Evolutionary conservation across 1,284 basidiomycete genomes (phyloP).

Genomic region (Meripilus lineatus): DNA sequence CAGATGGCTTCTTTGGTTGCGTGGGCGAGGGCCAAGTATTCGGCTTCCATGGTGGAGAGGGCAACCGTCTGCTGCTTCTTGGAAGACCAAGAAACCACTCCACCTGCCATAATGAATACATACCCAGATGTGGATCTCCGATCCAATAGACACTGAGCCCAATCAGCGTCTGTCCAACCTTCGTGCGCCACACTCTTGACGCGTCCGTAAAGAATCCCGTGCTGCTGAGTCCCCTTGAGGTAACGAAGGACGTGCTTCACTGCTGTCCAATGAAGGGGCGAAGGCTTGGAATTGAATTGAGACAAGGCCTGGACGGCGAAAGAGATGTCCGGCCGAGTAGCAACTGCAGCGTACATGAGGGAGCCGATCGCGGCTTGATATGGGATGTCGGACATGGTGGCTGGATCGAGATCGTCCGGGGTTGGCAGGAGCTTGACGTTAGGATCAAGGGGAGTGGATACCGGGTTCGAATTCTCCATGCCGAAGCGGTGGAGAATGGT

Average conservation of each 20-base stretch:
- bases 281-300: conserved; percentile 13
- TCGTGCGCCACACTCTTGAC: conserved; percentile 13
- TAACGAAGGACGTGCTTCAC: conserved; percentile 19
- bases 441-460: conserved; percentile 15
- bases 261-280: conserved; percentile 18
- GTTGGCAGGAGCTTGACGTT: conserved; percentile 6
- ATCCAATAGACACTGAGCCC: conserved; percentile 10
- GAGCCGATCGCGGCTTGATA: conserved; percentile 19
- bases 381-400: not conserved
- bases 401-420: not conserved
- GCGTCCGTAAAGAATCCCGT: conserved; percentile 13
- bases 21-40: no score
- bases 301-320: conserved; percentile 13
- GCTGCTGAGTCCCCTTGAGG: conserved; percentile 3
- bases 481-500: conserved; percentile 12
- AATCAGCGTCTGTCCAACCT: conserved; percentile 37
- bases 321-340: no score
- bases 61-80: conserved; percentile 29
- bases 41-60: no score
- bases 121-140: conserved; percentile 22
- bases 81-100: conserved; percentile 24
- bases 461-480: conserved; percentile 13
- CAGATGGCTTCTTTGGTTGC: conserved; percentile 25
- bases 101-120: conserved; percentile 22
- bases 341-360: no score